Conservation (phyloP, 2,329 filamentous ascomycete species). For the Didymella lethalis region DNA sequence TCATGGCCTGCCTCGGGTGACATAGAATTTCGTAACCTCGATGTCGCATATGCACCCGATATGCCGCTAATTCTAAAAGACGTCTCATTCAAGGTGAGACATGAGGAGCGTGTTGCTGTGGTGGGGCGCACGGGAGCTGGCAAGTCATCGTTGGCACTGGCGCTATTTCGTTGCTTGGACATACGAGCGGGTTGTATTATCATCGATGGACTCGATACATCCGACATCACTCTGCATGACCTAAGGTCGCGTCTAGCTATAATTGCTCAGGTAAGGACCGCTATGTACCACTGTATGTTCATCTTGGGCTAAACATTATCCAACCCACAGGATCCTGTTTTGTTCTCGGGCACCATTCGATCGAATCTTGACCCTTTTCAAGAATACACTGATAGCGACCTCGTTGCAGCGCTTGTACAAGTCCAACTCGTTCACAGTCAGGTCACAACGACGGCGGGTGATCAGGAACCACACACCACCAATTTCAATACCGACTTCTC, state of each 20-base stretch:
- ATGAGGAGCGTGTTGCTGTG: constrained; percentile 68
- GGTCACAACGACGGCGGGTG: not conserved
- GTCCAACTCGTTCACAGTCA: constrained; percentile 47
- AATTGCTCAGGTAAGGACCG: constrained; percentile 31
- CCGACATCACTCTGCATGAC: constrained; percentile 48
- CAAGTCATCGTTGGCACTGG: constrained; percentile 57
- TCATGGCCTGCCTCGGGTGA: constrained; percentile 78
- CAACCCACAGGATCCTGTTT: constrained; percentile 58
- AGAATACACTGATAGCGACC: constrained; percentile 43
- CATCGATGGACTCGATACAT: constrained; percentile 59
- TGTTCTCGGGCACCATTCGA: constrained; percentile 57
- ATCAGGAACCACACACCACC: not conserved
- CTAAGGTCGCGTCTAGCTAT: constrained; percentile 55
- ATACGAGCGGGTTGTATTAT: constrained; percentile 50
- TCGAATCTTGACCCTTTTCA: constrained; percentile 56
- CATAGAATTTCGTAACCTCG: constrained; percentile 76
- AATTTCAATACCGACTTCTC: not conserved
- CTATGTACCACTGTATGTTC: not conserved
- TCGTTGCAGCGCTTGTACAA: constrained; percentile 51
- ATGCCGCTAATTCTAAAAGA: constrained; percentile 75
- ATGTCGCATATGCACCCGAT: constrained; percentile 75
- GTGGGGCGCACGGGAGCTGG: constrained; percentile 62
- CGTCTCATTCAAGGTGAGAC: constrained; percentile 70
- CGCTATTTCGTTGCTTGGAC: constrained; percentile 58
- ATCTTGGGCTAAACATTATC: constrained; percentile 1